phyloP scores from a whole-genome alignment of 2,329 filamentous ascomycete genomes.

The Colletotrichum sp. region DNA sequence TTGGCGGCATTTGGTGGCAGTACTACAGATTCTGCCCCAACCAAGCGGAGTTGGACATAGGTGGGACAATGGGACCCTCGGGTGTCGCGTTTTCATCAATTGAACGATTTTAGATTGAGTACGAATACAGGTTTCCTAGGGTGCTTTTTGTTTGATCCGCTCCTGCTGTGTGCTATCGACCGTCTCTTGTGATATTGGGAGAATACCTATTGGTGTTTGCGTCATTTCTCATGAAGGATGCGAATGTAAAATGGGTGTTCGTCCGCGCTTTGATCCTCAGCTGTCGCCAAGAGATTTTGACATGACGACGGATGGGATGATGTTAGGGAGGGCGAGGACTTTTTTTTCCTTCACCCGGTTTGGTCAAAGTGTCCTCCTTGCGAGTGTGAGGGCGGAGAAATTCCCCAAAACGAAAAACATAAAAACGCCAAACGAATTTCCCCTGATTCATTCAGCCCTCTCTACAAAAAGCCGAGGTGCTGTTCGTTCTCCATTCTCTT shows the following conservation, averaged over 20 bases:
- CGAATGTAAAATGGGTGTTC: background rate
- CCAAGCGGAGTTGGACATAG: slow-evolving; percentile 1
- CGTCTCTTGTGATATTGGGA: background rate
- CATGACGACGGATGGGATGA: background rate
- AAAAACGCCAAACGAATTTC: background rate
- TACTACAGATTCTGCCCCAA: background rate
- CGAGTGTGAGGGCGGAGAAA: background rate
- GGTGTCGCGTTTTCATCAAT: slow-evolving; percentile 1
- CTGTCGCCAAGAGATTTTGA: background rate
- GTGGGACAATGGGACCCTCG: background rate
- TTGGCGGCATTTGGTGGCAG: slow-evolving; percentile 13
- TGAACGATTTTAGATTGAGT: slow-evolving; percentile 9
- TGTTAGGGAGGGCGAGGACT: background rate
- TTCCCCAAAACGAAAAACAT: background rate
- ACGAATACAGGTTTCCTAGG: slow-evolving; percentile 6
- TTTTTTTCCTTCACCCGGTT: background rate
- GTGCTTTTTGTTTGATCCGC: background rate
- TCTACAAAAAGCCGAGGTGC: background rate
- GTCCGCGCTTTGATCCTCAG: background rate
- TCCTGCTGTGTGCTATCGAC: background rate
- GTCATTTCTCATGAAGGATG: background rate
- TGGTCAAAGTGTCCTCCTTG: background rate
- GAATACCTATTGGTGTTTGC: background rate
- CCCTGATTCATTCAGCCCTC: background rate
- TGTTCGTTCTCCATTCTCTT: background rate